These are phyloP conservation scores for Talaromyces wortmannii DNA, from an alignment of 495 filamentous ascomycete species.

Conservation along the genomic window DNA sequence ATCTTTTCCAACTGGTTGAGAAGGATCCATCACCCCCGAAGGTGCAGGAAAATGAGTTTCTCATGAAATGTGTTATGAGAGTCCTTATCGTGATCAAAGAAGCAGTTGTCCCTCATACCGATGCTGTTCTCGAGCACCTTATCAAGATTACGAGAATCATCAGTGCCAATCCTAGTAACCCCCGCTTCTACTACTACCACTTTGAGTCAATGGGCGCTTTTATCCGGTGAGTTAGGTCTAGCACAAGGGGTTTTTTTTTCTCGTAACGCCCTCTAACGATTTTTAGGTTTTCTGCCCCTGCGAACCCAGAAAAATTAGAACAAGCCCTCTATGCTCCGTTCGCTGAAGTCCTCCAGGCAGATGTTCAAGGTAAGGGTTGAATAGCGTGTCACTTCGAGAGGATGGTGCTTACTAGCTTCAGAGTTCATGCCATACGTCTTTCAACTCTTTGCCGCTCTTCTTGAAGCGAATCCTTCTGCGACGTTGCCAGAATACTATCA, in stretches of 20 bases:
- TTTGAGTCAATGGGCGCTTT: slow-evolving; percentile 97
- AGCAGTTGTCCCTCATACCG: slow-evolving; percentile 58
- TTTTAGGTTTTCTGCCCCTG: slow-evolving; percentile 59
- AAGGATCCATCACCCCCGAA: slow-evolving; percentile 76
- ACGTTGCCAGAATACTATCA: slow-evolving; percentile 71
- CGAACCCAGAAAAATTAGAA: slow-evolving; percentile 67
- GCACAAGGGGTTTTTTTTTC: neutral
- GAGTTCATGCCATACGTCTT: slow-evolving; percentile 97
- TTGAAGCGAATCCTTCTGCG: slow-evolving; percentile 72
- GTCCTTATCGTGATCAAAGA: slow-evolving; percentile 90
- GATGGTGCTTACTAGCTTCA: slow-evolving; percentile 15
- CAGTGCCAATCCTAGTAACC: slow-evolving; percentile 90
- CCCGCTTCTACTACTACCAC: slow-evolving; percentile 95
- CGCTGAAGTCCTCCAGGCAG: slow-evolving; percentile 63
- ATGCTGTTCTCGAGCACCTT: slow-evolving; percentile 68
- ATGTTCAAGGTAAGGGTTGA: slow-evolving; percentile 61
- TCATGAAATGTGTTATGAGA: slow-evolving; percentile 98
- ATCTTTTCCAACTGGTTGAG: slow-evolving; percentile 88
- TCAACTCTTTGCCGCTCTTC: slow-evolving; percentile 83
- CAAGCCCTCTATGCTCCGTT: slow-evolving; percentile 72
- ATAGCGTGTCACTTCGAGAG: neutral
- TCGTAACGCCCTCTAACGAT: neutral
- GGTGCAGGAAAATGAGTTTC: slow-evolving; percentile 96
- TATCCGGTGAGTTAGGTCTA: slow-evolving; percentile 50
- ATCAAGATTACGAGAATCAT: slow-evolving; percentile 84